Conservation (phyloP, 192 early-diverging fungal species). For the Chytriomyces sp. region DNA sequence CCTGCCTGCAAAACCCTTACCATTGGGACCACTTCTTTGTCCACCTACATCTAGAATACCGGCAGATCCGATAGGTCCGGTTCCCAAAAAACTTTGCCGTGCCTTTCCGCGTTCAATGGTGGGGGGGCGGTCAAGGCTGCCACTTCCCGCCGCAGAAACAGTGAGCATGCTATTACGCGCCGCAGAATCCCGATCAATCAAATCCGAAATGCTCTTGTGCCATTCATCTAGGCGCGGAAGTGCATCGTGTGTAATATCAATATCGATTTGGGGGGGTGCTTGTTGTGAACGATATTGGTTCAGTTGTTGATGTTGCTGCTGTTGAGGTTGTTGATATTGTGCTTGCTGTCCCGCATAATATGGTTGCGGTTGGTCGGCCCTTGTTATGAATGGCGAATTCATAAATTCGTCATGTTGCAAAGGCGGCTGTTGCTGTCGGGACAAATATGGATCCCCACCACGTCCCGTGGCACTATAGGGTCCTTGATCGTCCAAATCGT, state of each 20-base stretch:
- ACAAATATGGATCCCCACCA: neutral
- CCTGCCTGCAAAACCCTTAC: neutral
- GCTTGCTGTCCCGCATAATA: neutral
- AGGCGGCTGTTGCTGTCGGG: neutral
- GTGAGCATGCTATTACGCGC: neutral
- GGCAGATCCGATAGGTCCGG: neutral
- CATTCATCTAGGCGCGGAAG: neutral
- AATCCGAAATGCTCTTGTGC: neutral
- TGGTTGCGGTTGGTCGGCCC: neutral
- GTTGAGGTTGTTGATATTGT: neutral
- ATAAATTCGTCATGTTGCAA: neutral
- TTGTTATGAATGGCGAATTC: too few species aligned
- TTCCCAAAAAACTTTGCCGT: neutral
- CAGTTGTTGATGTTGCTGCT: neutral
- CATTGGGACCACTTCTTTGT: neutral
- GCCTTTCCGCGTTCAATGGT: neutral
- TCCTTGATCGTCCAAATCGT: neutral
- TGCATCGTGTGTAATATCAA: neutral
- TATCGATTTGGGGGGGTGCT: neutral
- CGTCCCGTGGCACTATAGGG: neutral
- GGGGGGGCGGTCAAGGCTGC: neutral
- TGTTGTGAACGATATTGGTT: neutral
- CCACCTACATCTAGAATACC: neutral
- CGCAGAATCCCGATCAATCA: neutral
- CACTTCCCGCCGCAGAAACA: neutral